phyloP scores from a whole-genome alignment of 495 filamentous ascomycete genomes.

The Astrothelium subdiscretum region DNA sequence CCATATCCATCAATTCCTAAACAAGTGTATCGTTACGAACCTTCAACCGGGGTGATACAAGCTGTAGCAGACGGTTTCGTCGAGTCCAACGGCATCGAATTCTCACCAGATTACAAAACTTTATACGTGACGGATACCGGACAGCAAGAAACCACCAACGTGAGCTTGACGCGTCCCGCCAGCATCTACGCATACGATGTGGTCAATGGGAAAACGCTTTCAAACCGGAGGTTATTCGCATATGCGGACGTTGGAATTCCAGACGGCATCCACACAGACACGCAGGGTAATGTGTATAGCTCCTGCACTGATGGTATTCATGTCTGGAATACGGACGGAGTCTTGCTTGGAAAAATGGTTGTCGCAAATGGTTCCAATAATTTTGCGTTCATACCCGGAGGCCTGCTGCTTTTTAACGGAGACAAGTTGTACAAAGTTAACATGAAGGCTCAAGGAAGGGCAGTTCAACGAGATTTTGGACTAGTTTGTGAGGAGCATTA shows the following conservation, averaged over 20 bases:
- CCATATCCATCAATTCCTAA: slow-evolving; percentile 23
- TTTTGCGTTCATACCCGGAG: slow-evolving; percentile 25
- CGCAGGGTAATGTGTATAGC: slow-evolving; percentile 15
- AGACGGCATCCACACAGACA: slow-evolving; percentile 21
- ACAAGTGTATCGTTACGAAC: slow-evolving; percentile 43
- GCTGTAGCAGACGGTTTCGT: slow-evolving; percentile 41
- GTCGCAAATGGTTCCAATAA: slow-evolving; percentile 22
- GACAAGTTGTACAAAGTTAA: slow-evolving; percentile 18
- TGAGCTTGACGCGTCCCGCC: slow-evolving; percentile 22
- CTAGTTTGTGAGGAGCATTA: slow-evolving; percentile 3
- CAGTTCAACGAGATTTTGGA: slow-evolving; percentile 26
- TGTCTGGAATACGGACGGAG: slow-evolving; percentile 17
- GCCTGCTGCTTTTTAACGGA: slow-evolving; percentile 12
- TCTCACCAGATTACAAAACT: slow-evolving; percentile 35
- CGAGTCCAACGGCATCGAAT: slow-evolving; percentile 37
- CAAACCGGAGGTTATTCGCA: slow-evolving; percentile 25
- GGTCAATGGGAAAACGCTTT: slow-evolving; percentile 15
- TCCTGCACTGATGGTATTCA: slow-evolving; percentile 15
- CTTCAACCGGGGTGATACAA: slow-evolving; percentile 32
- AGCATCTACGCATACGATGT: slow-evolving; percentile 28
- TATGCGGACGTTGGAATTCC: slow-evolving; percentile 22
- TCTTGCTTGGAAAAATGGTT: slow-evolving; percentile 16
- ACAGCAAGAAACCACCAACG: slow-evolving; percentile 11
- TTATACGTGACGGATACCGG: slow-evolving; percentile 40
- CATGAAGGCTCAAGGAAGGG: slow-evolving; percentile 21